Percentiles rank a stretch among this genome's conserved stretches.
These are phyloP conservation scores for Termitomyces sp. DNA, from an alignment of 1,284 basidiomycete genomes.

Conservation along the genomic window DNA sequence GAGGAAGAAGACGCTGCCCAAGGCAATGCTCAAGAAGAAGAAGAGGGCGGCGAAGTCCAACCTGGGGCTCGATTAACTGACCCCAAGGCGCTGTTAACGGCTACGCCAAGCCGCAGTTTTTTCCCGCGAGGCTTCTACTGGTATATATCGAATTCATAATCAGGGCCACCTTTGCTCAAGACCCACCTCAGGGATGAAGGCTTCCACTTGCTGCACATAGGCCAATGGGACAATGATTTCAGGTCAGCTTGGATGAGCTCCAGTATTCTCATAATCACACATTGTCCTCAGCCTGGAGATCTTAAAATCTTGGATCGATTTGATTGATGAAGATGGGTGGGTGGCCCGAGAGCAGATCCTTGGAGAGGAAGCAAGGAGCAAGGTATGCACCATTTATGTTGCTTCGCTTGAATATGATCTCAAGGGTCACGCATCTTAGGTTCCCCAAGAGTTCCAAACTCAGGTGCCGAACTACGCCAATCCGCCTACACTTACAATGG, in stretches of 20 bases:
- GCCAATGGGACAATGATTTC: conserved; percentile 88
- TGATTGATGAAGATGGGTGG: conserved; percentile 94
- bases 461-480: conserved; percentile 93
- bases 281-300: conserved; percentile 71
- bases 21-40: conserved; percentile 33
- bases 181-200: conserved; percentile 79
- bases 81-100: conserved; percentile 77
- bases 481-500: conserved; percentile 90
- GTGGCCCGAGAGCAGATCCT: conserved; percentile 93
- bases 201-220: conserved; percentile 89
- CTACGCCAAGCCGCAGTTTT: conserved; percentile 91
- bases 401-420: neutral
- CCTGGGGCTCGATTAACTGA: conserved; percentile 66
- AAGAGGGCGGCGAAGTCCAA: conserved; percentile 34
- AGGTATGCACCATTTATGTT: conserved; percentile 36
- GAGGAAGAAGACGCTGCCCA: conserved; percentile 56
- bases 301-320: conserved; percentile 80
- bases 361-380: conserved; percentile 91
- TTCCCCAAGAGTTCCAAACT: conserved; percentile 84
- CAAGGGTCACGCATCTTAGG: conserved; percentile 36
- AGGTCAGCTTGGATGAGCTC: conserved; percentile 39
- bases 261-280: conserved; percentile 7
- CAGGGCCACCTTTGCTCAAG: neutral
- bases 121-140: conserved; percentile 97
- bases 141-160: conserved; percentile 32